These are phyloP conservation scores for Parachaetomium inaequale DNA, from an alignment of 495 filamentous ascomycete species.

Conservation along the genomic window DNA sequence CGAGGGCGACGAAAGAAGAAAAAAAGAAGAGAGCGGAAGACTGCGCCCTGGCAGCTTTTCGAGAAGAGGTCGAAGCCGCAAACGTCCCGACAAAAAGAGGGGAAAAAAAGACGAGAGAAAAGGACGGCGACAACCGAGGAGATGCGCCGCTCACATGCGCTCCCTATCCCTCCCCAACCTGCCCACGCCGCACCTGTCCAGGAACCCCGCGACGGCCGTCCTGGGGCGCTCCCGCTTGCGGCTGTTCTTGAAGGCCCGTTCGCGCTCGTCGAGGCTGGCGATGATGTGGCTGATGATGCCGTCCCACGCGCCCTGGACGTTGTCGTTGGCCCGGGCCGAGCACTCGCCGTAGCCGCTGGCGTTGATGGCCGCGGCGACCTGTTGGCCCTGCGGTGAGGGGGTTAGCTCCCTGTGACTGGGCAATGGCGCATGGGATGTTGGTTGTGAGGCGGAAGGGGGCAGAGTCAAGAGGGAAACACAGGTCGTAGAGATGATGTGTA, in stretches of 20 bases:
- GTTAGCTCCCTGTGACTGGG: not conserved
- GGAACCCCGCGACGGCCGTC: not conserved
- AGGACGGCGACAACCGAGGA: not conserved
- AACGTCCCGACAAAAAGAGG: not conserved
- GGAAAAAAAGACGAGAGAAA: not conserved
- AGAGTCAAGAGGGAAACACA: not conserved
- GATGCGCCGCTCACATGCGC: not conserved
- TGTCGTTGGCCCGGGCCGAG: conserved; percentile 23
- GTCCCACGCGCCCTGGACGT: conserved; percentile 16
- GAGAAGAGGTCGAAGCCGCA: not conserved
- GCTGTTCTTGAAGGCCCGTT: not conserved
- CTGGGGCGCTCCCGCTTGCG: not conserved
- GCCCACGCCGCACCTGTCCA: not conserved
- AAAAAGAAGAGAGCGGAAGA: not conserved
- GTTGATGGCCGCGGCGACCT: not conserved
- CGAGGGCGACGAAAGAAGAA: too few relatives aligned
- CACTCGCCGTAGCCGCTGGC: conserved; percentile 25
- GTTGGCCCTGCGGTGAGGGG: conserved; percentile 4
- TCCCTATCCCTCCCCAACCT: not conserved
- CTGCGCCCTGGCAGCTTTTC: not conserved
- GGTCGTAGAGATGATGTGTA: not conserved
- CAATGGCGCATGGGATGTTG: not conserved
- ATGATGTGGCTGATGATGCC: conserved; percentile 17
- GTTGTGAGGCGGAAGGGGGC: not conserved
- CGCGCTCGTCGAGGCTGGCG: not conserved